Conservation (phyloP, 768 basidiomycete genomes). For the Leucocoprinus birnbaumii region DNA sequence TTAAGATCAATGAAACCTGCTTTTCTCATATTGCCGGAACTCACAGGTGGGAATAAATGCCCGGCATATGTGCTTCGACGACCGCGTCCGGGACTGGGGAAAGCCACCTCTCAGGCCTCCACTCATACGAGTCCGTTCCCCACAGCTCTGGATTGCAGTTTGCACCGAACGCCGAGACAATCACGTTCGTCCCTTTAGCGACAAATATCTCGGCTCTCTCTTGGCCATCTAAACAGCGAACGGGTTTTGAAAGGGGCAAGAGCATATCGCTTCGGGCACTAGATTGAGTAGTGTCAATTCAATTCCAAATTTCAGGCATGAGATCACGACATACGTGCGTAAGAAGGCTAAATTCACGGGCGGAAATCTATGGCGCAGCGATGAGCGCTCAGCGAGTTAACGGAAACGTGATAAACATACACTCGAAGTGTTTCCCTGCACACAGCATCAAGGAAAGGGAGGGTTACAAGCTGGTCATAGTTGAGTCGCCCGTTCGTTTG, state of each 20-base stretch:
- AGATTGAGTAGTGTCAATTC: constrained; percentile 8
- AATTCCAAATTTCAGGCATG: not conserved
- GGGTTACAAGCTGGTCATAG: constrained; percentile 26
- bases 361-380: constrained; percentile 2
- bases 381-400: not conserved
- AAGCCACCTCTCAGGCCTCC: constrained; percentile 39
- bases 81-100: constrained; percentile 30
- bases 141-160: constrained; percentile 32
- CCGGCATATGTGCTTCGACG: constrained; percentile 14
- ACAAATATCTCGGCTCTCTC: constrained; percentile 22
- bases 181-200: constrained; percentile 23
- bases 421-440: constrained; percentile 31
- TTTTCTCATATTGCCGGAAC: not conserved
- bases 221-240: constrained; percentile 25
- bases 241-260: constrained; percentile 28
- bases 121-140: constrained; percentile 33
- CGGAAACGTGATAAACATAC: constrained; percentile 11
- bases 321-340: constrained; percentile 12
- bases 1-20: not conserved
- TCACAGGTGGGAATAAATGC: constrained; percentile 17
- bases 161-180: constrained; percentile 21
- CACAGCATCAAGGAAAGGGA: constrained; percentile 33
- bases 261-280: constrained; percentile 19
- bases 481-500: constrained; percentile 21
- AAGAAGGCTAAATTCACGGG: constrained; percentile 13